Conservation (phyloP, 2,329 filamentous ascomycete genomes). For the Neofusicoccum laricinum region DNA sequence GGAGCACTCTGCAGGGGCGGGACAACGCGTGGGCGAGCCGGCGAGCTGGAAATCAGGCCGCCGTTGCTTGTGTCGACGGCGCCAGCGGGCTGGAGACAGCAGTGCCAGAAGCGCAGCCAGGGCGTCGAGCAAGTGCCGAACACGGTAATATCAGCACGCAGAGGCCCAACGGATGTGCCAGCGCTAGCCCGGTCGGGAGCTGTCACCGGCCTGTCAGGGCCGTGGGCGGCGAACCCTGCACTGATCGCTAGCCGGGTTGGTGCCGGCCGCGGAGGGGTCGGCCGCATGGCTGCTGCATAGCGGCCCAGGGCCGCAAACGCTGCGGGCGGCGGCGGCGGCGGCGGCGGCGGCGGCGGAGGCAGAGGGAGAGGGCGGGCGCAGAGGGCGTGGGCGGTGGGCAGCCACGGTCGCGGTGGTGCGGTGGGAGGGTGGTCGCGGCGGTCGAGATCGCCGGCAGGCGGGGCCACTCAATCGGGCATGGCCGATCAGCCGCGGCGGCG, state of each 20-base stretch:
- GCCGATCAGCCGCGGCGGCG: background rate
- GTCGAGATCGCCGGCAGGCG: no score
- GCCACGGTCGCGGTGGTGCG: background rate
- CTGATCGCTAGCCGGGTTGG: background rate
- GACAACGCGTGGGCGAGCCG: background rate
- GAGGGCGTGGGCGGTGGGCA: no score
- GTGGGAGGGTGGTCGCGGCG: no score
- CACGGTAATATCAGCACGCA: constrained; percentile 4
- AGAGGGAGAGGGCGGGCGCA: no score
- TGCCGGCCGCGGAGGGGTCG: background rate
- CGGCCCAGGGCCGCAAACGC: background rate
- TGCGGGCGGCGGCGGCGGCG: no score
- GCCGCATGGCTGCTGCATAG: background rate
- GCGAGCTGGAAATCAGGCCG: background rate
- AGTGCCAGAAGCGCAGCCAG: background rate
- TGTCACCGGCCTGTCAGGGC: background rate
- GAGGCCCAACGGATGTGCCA: constrained; percentile 1
- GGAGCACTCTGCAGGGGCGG: background rate
- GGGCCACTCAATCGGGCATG: background rate
- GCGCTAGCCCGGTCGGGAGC: background rate
- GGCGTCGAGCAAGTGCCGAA: constrained; percentile 7
- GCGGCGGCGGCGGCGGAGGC: no score
- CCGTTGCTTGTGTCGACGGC: background rate
- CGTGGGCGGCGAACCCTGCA: background rate
- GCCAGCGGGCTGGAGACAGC: background rate